phyloP scores from a whole-genome alignment of 2,329 filamentous ascomycete species.

The Aspergillus brunneoviolaceus region DNA sequence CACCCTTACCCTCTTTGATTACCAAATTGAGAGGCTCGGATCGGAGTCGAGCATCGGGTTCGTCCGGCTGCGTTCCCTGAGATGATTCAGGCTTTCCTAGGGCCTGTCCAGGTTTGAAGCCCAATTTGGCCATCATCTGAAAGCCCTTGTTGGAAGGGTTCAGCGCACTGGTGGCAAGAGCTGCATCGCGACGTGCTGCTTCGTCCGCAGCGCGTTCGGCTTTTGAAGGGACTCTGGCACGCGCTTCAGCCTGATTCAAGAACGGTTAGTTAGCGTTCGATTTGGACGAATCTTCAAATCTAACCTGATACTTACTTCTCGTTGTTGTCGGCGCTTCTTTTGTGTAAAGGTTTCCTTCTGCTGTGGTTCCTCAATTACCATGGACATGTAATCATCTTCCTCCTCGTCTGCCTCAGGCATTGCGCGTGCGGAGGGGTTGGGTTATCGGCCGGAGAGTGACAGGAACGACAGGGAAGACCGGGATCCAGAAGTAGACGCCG shows the following conservation, averaged over 20 bases:
- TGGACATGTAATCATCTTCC: slow-evolving; percentile 95
- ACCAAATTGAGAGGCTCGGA: slow-evolving; percentile 74
- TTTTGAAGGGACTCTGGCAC: slow-evolving; percentile 70
- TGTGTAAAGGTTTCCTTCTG: slow-evolving; percentile 64
- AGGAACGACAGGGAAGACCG: not conserved
- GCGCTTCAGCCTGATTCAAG: slow-evolving; percentile 60
- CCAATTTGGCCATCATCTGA: slow-evolving; percentile 96
- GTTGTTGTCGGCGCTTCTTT: slow-evolving; percentile 54
- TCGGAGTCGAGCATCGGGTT: slow-evolving; percentile 37
- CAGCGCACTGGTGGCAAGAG: slow-evolving; percentile 72
- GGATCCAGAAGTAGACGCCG: not conserved
- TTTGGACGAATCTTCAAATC: slow-evolving; percentile 31
- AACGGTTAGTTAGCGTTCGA: slow-evolving; percentile 43
- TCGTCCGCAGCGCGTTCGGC: slow-evolving; percentile 76
- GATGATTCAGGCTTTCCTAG: slow-evolving; percentile 63
- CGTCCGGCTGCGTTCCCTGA: not conserved
- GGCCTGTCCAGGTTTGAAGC: slow-evolving; percentile 73
- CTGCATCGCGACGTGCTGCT: slow-evolving; percentile 68
- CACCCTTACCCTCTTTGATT: slow-evolving; percentile 75
- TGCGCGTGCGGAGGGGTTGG: slow-evolving; percentile 10
- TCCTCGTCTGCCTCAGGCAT: slow-evolving; percentile 48
- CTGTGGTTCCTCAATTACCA: slow-evolving; percentile 74
- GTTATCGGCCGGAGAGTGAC: slow-evolving; percentile 3
- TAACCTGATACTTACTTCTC: slow-evolving; percentile 40
- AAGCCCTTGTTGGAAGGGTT: slow-evolving; percentile 78